Percentiles rank a stretch among this genome's conserved stretches.
These are phyloP conservation scores for Dichotomopilus funicola DNA, from an alignment of 2,329 filamentous ascomycete genomes.

Conservation along the genomic window DNA sequence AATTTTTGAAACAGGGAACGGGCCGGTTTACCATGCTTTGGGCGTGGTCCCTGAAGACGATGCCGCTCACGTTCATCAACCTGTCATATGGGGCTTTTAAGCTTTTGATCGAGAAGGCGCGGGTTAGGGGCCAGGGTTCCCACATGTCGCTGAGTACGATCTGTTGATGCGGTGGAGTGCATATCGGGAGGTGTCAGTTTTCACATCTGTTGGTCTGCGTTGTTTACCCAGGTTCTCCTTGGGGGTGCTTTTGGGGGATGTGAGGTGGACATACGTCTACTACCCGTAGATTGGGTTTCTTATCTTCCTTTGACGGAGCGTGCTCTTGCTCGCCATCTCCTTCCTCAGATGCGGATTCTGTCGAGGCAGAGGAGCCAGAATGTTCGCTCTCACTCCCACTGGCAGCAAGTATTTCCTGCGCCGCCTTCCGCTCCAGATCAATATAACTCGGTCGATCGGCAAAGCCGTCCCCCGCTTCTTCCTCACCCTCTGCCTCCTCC, in stretches of 20 bases:
- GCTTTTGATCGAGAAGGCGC: conserved; percentile 75
- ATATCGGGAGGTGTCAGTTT: neutral
- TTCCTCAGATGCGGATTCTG: neutral
- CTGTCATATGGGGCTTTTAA: conserved; percentile 93
- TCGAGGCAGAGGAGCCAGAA: neutral
- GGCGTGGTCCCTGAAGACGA: conserved; percentile 77
- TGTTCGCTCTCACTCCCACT: neutral
- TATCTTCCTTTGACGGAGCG: conserved; percentile 12
- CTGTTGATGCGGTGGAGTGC: conserved; percentile 28
- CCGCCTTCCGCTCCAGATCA: conserved; percentile 50
- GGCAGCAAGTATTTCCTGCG: conserved; percentile 22
- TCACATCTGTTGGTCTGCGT: neutral
- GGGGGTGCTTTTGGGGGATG: neutral
- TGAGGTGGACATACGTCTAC: conserved; percentile 57
- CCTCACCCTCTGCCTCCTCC: conserved; percentile 17
- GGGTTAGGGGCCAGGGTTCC: conserved; percentile 83
- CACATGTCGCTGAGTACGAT: conserved; percentile 99
- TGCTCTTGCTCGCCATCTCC: neutral
- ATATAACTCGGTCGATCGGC: conserved; percentile 53
- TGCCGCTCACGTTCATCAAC: conserved; percentile 99
- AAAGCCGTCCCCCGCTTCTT: conserved; percentile 20
- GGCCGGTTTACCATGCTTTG: conserved; percentile 73
- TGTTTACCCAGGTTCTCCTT: neutral
- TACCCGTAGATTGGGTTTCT: conserved; percentile 40
- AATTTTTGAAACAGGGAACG: conserved; percentile 27